Evolutionary conservation across 2,329 filamentous ascomycete species (phyloP).

Genomic region (Kalmusia sp.): DNA sequence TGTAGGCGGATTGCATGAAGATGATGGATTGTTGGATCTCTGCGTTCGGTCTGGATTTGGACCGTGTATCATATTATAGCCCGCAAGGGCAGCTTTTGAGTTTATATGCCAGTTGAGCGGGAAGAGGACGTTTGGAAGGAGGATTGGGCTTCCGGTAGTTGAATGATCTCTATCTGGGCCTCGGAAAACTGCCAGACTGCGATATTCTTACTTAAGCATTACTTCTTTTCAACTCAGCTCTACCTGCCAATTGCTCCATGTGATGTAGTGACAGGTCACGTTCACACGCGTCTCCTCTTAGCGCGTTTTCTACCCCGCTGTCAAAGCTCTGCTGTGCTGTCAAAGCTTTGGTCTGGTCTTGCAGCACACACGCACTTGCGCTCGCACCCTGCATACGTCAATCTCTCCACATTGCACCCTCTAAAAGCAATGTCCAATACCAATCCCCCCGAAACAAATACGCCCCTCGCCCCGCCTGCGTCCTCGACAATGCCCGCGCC

Average conservation of each 20-base stretch:
- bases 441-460: neutral
- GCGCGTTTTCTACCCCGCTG: slow-evolving; percentile 19
- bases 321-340: slow-evolving; percentile 5
- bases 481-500: slow-evolving; percentile 28
- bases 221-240: neutral
- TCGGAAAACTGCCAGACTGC: too few relatives aligned
- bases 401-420: neutral
- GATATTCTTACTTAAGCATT: too few relatives aligned
- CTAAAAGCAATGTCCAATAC: neutral
- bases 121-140: neutral
- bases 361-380: neutral
- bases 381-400: neutral
- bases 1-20: slow-evolving; percentile 8
- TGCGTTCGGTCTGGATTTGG: slow-evolving; percentile 3
- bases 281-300: slow-evolving; percentile 28
- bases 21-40: slow-evolving; percentile 5
- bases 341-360: slow-evolving; percentile 4
- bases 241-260: neutral
- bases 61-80: slow-evolving; percentile 31
- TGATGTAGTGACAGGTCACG: slow-evolving; percentile 23
- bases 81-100: neutral
- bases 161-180: too few relatives aligned
- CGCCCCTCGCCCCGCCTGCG: neutral
- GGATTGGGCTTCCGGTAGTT: neutral
- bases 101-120: slow-evolving; percentile 8